Evolutionary conservation across 2,329 filamentous ascomycete genomes (phyloP).

Genomic region (Trichoderma polysporum): DNA sequence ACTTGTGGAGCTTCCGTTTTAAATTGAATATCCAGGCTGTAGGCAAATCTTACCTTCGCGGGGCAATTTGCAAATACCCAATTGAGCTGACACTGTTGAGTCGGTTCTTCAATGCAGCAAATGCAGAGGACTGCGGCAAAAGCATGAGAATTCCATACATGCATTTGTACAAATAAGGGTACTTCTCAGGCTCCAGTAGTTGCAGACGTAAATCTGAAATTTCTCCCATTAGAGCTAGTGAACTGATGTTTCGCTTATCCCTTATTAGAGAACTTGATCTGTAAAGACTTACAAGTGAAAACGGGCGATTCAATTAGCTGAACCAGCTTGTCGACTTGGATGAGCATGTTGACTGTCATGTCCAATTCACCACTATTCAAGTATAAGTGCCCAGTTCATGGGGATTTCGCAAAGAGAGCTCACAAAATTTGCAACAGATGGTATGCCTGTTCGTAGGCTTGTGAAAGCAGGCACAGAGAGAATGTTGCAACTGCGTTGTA

Average conservation of each 20-base stretch:
- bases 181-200: conserved; percentile 90
- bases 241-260: background rate
- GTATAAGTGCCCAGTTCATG: conserved; percentile 8
- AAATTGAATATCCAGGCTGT: background rate
- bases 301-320: conserved; percentile 96
- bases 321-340: conserved; percentile 97
- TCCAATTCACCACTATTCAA: conserved; percentile 81
- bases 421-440: conserved; percentile 94
- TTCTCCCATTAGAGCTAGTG: background rate
- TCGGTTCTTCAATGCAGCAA: conserved; percentile 93
- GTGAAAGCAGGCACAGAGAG: conserved; percentile 88
- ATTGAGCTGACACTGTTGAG: conserved; percentile 97
- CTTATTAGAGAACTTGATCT: too few relatives aligned
- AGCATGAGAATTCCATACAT: conserved; percentile 97
- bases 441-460: conserved; percentile 97
- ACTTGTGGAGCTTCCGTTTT: background rate
- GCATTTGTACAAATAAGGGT: conserved; percentile 95
- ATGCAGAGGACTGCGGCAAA: conserved; percentile 94
- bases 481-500: conserved; percentile 98
- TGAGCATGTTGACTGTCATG: conserved; percentile 98
- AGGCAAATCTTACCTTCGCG: conserved; percentile 65
- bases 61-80: conserved; percentile 84
- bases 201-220: conserved; percentile 82
- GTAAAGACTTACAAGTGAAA: conserved; percentile 74
- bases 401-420: conserved; percentile 31